phyloP scores from a whole-genome alignment of 768 basidiomycete genomes.

The Tremella fuciformis region DNA sequence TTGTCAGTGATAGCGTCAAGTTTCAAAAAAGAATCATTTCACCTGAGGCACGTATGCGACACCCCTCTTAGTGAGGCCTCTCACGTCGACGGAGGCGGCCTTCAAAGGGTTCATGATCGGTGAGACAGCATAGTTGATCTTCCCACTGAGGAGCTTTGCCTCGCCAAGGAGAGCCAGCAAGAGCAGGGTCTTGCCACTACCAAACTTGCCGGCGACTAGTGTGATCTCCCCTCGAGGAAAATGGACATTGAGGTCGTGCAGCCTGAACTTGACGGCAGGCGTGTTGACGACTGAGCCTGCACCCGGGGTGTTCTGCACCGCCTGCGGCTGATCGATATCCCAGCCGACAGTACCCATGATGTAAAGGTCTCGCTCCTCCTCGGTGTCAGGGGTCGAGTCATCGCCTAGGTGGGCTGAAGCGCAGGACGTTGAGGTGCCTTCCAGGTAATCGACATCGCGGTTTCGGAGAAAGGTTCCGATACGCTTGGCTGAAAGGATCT shows the following conservation, averaged over 20 bases:
- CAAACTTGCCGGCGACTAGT: constrained; percentile 43
- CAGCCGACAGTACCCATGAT: constrained; percentile 25
- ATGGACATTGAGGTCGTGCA: constrained; percentile 34
- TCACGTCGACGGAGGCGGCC: constrained; percentile 11
- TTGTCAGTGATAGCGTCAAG: background rate
- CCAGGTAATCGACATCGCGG: constrained; percentile 34
- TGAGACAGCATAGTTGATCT: constrained; percentile 34
- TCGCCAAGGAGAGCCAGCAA: constrained; percentile 43
- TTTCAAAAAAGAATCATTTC: background rate
- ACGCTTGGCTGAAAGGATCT: constrained; percentile 30
- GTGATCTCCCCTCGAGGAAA: constrained; percentile 40
- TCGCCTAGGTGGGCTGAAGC: background rate
- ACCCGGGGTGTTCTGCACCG: background rate
- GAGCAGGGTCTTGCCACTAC: constrained; percentile 44
- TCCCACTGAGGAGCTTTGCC: constrained; percentile 33
- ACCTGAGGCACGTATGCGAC: constrained; percentile 42
- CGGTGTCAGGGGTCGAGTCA: background rate
- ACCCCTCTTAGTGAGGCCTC: constrained; percentile 9
- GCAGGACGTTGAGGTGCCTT: constrained; percentile 8
- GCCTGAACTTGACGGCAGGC: constrained; percentile 20
- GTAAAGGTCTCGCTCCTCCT: constrained; percentile 17
- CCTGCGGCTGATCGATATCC: constrained; percentile 12
- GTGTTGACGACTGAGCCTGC: background rate
- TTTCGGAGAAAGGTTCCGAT: constrained; percentile 25
- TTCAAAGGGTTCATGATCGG: constrained; percentile 16